Percentiles rank a stretch among this genome's conserved stretches.
Conservation (phyloP, 352 stramenopile genomes). For the Globisporangium carolinianum region DNA sequence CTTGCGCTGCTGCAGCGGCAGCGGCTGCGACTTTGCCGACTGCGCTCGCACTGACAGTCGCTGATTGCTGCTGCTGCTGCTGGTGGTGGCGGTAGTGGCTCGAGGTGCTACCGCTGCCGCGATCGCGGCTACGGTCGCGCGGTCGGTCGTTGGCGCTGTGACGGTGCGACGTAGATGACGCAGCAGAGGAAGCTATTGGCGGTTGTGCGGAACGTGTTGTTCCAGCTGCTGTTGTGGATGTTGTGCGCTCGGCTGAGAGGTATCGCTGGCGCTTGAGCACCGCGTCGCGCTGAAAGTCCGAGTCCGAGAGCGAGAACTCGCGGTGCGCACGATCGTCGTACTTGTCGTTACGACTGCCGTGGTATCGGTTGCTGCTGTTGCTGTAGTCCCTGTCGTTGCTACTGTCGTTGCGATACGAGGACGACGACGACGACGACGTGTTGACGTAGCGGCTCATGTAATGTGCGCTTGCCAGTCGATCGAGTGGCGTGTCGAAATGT, state of each 20-base stretch:
- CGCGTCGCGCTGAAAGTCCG: conserved; percentile 46
- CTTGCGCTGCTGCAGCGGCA: not conserved
- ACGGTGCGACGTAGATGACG: not conserved
- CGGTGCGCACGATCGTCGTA: not conserved
- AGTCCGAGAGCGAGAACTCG: conserved; percentile 50
- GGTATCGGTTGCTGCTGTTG: not conserved
- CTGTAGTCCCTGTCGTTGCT: not conserved
- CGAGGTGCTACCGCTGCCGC: not conserved
- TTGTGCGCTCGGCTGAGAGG: conserved; percentile 20
- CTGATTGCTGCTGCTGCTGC: not conserved
- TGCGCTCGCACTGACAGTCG: not conserved
- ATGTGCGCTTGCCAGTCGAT: too few relatives aligned
- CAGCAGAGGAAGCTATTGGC: too few relatives aligned
- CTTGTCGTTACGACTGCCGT: not conserved
- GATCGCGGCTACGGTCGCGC: not conserved
- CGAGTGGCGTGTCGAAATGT: too few relatives aligned
- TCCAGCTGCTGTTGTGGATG: not conserved
- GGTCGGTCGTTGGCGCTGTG: not conserved
- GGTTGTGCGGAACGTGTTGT: not conserved
- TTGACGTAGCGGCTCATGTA: not conserved
- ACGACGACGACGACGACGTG: not conserved
- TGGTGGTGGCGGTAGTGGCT: not conserved
- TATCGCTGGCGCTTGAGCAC: conserved; percentile 51
- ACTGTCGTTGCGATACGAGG: too few relatives aligned
- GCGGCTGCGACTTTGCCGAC: not conserved